Percentiles rank a stretch among this genome's conserved stretches.
Evolutionary conservation across 2,329 filamentous ascomycete species (phyloP).

Genomic region (Pezicula neosporulosa): DNA sequence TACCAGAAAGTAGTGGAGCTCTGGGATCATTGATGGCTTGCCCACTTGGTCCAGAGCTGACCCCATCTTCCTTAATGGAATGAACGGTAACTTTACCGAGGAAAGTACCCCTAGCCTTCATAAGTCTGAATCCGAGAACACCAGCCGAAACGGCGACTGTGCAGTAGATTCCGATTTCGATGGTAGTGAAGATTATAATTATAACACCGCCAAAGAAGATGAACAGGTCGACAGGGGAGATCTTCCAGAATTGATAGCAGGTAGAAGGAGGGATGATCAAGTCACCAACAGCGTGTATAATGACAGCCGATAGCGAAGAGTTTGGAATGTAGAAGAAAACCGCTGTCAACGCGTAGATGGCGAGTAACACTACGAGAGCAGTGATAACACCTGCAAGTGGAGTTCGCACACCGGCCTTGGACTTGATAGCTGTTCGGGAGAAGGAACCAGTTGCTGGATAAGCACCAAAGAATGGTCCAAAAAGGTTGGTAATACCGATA

Average conservation of each 20-base stretch:
- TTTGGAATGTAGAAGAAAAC: conserved; percentile 94
- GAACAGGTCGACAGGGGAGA: conserved; percentile 83
- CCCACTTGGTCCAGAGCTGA: conserved; percentile 60
- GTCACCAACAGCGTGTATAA: conserved; percentile 93
- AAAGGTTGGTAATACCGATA: conserved; percentile 84
- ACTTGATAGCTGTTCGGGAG: conserved; percentile 94
- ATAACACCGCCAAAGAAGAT: conserved; percentile 94
- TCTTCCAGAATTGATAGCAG: conserved; percentile 92
- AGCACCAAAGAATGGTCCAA: conserved; percentile 87
- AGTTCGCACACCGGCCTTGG: conserved; percentile 91
- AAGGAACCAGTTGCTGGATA: conserved; percentile 96
- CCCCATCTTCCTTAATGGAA: conserved; percentile 74
- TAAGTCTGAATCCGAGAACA: conserved; percentile 77
- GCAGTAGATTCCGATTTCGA: conserved; percentile 90
- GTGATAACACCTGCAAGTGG: conserved; percentile 90
- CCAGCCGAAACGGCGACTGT: conserved; percentile 76
- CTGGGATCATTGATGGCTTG: conserved; percentile 38
- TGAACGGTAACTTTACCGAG: conserved; percentile 81
- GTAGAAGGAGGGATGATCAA: conserved; percentile 88
- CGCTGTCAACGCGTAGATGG: conserved; percentile 82
- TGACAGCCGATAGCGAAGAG: conserved; percentile 78
- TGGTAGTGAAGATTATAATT: conserved; percentile 81
- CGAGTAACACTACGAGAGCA: conserved; percentile 78
- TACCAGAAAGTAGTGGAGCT: conserved; percentile 43
- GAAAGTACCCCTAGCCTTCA: conserved; percentile 80